Evolutionary conservation across 257 asterid species (phyloP), one percentile per base, ranked within the genome.

Genomic region (Striga asiatica): DNA sequence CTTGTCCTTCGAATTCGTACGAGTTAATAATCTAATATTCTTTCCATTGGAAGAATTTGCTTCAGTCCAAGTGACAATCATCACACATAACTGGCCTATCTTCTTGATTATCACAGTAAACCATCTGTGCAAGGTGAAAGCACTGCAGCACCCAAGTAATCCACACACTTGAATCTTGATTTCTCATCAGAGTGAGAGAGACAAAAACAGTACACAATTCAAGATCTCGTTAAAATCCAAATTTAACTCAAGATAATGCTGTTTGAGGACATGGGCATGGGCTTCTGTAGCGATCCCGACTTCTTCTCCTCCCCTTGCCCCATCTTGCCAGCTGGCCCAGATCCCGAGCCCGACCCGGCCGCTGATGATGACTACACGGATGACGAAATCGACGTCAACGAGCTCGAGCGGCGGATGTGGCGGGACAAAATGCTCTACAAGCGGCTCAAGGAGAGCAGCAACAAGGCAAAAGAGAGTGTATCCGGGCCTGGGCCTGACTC

Each of bases 401-500:
- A 78, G 53, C 82, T 81, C 1, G 89, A 81, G 81, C 65, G 74
- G 64, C 52, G 85, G 65, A 63, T 81, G 76, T 81, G 89, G 82
- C 62, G 73, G 59, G 80, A 81, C 56, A 77, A 78, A 67, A 72
- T 81, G 82, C 54, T 75, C 16, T 61, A 77, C 21, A 81, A 75
- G 48, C 52, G 80, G 65, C 66, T 75, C 17, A 77, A 75, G 62
- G 88, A 77, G 41, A 72, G 58, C 76, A 69, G 53, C 50, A 75
- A 52, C 63, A 70, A 76, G 11, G 77, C 71, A 42, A 79, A 74
- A 23, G 77, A 72, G 0, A 25, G 58, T 0, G 88, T 69, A 16
- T 3, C 19, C 49, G 22, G 12, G 1, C 49, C 7, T 7, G 20
- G 79, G 76, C 0, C 51, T 0, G 88, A 70, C 19, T 53, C 79